Percentiles rank a stretch among this genome's conserved stretches.
Evolutionary conservation across 208 protist genomes (phyloP).

Genomic region (Crithidia acanthocephali): DNA sequence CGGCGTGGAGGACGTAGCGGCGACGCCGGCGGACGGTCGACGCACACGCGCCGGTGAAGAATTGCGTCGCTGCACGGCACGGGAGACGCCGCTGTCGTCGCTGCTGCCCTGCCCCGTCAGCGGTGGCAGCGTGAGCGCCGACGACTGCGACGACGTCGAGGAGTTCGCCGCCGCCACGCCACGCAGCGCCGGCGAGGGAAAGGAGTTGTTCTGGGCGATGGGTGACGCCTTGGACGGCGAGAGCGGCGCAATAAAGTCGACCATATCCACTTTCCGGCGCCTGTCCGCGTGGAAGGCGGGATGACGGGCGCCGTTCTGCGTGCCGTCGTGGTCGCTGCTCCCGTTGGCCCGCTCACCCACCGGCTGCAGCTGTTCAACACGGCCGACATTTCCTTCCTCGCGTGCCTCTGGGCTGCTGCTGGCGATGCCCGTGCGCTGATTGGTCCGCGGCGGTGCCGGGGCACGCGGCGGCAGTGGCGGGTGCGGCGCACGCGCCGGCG

Average conservation of each 20-base stretch:
- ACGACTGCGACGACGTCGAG: conserved; percentile 10
- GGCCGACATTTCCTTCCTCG: too few relatives aligned
- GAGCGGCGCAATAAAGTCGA: not conserved
- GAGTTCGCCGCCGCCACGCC: not conserved
- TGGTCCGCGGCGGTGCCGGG: not conserved
- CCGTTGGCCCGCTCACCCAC: not conserved
- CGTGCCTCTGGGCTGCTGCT: not conserved
- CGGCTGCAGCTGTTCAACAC: not conserved
- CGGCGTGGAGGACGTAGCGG: not conserved
- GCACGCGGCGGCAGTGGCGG: conserved; percentile 5
- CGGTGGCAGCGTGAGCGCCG: conserved; percentile 7
- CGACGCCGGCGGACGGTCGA: not conserved
- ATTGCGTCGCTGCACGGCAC: conserved; percentile 9
- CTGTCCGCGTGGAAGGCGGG: not conserved
- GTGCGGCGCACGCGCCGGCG: not conserved
- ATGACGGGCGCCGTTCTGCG: not conserved
- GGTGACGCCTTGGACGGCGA: not conserved
- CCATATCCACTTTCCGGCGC: not conserved
- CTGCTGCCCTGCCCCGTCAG: not conserved
- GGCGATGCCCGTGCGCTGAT: not conserved
- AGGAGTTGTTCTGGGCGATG: too few relatives aligned
- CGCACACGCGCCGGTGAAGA: conserved; percentile 11
- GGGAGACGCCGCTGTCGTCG: not conserved
- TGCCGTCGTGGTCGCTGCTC: not conserved
- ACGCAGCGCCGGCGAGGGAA: not conserved